These are phyloP conservation scores for Gastrolobium villosum DNA, from an alignment of 306 rosid species.

Conservation along the genomic window DNA sequence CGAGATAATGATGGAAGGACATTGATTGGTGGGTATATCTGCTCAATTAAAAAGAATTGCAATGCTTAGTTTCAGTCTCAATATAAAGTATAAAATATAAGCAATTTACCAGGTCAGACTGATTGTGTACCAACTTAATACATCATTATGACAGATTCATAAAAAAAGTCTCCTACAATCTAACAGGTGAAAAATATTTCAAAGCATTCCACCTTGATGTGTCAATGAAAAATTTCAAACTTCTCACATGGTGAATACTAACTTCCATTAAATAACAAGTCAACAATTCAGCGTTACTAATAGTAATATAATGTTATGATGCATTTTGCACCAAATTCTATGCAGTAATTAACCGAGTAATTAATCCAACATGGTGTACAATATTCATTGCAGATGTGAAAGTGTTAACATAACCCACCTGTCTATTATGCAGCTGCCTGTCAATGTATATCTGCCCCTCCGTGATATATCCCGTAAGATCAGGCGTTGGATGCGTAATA, in stretches of 20 bases:
- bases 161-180: constrained; percentile 24
- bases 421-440: constrained; percentile 96
- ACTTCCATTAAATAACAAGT: constrained; percentile 17
- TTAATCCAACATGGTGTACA: constrained; percentile 6
- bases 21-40: constrained; percentile 98
- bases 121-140: constrained; percentile 6
- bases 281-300: constrained; percentile 30
- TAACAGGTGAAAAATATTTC: constrained; percentile 3
- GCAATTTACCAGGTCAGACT: constrained; percentile 1
- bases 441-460: constrained; percentile 99
- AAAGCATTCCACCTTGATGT: constrained; percentile 19
- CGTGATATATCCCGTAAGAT: constrained; percentile 98
- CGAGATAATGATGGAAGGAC: constrained; percentile 99
- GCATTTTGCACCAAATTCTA: constrained; percentile 31
- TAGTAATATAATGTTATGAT: constrained; percentile 13
- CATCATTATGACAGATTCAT: not conserved
- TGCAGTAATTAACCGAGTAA: not conserved
- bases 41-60: constrained; percentile 51
- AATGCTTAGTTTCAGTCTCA: constrained; percentile 43
- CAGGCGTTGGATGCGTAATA: constrained; percentile 99
- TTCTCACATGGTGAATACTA: constrained; percentile 1
- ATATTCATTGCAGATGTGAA: constrained; percentile 41
- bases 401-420: constrained; percentile 61
- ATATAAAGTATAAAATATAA: constrained; percentile 2
- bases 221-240: constrained; percentile 32